These are phyloP conservation scores for Gelatoporia subvermispora DNA, from an alignment of 768 basidiomycete species.

Conservation along the genomic window DNA sequence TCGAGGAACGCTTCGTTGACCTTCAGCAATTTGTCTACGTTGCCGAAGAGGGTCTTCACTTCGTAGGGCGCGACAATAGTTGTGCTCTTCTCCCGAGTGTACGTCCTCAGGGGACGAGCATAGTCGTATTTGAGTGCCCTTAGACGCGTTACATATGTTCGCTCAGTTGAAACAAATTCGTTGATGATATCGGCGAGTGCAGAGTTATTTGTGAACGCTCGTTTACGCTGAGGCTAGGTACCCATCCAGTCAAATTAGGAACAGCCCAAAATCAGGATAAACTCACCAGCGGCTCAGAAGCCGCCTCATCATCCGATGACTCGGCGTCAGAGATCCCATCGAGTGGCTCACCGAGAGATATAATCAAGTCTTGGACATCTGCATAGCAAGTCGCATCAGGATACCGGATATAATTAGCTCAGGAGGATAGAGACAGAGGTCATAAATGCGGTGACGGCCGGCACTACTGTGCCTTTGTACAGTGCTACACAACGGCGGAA, in stretches of 20 bases:
- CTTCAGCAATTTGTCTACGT: slow-evolving; percentile 82
- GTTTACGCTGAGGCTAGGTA: slow-evolving; percentile 38
- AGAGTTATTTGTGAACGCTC: slow-evolving; percentile 58
- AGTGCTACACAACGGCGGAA: too few relatives aligned
- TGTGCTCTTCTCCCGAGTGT: slow-evolving; percentile 78
- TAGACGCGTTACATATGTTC: slow-evolving; percentile 81
- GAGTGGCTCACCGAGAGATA: slow-evolving; percentile 70
- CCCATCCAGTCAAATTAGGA: too few relatives aligned
- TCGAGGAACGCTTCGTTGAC: slow-evolving; percentile 85
- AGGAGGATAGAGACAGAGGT: too few relatives aligned
- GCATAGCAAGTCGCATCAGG: not conserved
- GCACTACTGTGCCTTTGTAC: too few relatives aligned
- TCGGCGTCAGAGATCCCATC: slow-evolving; percentile 40
- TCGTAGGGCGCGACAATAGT: slow-evolving; percentile 87
- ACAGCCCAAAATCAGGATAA: not conserved
- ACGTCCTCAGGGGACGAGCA: slow-evolving; percentile 85
- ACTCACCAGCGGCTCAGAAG: slow-evolving; percentile 23
- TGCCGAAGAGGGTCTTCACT: slow-evolving; percentile 90
- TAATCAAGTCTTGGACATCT: slow-evolving; percentile 78
- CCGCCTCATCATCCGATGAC: slow-evolving; percentile 32
- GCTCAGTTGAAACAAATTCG: slow-evolving; percentile 86
- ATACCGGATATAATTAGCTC: too few relatives aligned
- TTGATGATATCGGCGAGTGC: slow-evolving; percentile 71
- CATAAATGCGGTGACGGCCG: too few relatives aligned
- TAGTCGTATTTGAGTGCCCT: slow-evolving; percentile 82